Evolutionary conservation across 164 flowering plant species (phyloP).

Genomic region (Berberis vulgaris): DNA sequence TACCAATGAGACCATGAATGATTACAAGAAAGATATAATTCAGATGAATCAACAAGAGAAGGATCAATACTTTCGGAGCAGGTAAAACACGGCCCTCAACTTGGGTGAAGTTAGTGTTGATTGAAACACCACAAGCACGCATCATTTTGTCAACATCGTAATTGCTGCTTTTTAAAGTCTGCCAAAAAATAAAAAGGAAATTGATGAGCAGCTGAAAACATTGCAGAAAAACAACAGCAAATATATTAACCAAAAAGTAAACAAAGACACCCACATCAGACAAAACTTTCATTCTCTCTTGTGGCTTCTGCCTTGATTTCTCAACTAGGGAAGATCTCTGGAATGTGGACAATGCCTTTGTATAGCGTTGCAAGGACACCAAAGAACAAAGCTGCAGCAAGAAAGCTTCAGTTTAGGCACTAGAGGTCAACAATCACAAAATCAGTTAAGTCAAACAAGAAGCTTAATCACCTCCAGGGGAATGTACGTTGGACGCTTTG

Average conservation of each 20-base stretch:
- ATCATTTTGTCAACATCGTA: slow-evolving; percentile 73
- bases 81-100: slow-evolving; percentile 75
- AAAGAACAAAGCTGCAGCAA: slow-evolving; percentile 56
- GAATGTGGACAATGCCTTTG: slow-evolving; percentile 55
- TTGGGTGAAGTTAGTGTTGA: slow-evolving; percentile 46
- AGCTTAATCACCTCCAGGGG: too few species aligned
- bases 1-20: background rate
- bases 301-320: slow-evolving; percentile 89
- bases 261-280: slow-evolving; percentile 36
- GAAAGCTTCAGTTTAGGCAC: background rate
- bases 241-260: background rate
- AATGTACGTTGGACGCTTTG: too few species aligned
- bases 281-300: slow-evolving; percentile 63
- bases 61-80: slow-evolving; percentile 60
- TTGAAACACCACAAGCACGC: slow-evolving; percentile 41
- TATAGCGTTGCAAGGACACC: slow-evolving; percentile 84
- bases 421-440: background rate
- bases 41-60: background rate
- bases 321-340: slow-evolving; percentile 87
- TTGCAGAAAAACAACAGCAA: background rate
- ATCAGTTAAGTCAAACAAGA: background rate
- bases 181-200: slow-evolving; percentile 6
- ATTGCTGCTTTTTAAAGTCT: slow-evolving; percentile 49
- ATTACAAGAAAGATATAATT: background rate
- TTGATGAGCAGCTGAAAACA: background rate